Evolutionary conservation across 169 alveolate genomes (phyloP).

Genomic region (Plasmodium adleri): DNA sequence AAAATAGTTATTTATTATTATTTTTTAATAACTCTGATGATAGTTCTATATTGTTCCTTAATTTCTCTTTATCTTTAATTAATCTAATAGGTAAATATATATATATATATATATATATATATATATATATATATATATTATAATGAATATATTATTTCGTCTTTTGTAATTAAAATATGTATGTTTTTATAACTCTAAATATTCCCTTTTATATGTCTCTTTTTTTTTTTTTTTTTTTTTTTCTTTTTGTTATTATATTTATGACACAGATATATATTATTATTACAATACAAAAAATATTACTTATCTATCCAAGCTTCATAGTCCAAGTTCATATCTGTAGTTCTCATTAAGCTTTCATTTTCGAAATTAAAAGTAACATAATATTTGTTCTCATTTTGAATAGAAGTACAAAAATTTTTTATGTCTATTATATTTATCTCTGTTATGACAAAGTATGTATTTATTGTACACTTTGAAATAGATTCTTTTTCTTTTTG

Average conservation of each 20-base stretch:
- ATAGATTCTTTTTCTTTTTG: conserved; percentile 51
- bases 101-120: neutral
- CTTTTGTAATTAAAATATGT: conserved; percentile 5
- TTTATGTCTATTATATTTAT: neutral
- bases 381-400: conserved; percentile 38
- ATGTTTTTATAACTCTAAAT: neutral
- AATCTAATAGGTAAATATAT: conserved; percentile 19
- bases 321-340: conserved; percentile 61
- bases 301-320: conserved; percentile 78
- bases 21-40: conserved; percentile 66
- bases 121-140: neutral
- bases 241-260: conserved; percentile 4
- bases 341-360: conserved; percentile 47
- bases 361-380: conserved; percentile 67
- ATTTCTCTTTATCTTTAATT: conserved; percentile 62
- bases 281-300: neutral
- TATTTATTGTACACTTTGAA: conserved; percentile 45
- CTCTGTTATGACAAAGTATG: conserved; percentile 50
- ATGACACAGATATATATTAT: neutral
- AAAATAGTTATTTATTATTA: neutral
- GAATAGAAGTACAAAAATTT: neutral
- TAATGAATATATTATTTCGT: neutral
- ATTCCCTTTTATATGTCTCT: neutral
- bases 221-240: neutral
- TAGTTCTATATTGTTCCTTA: conserved; percentile 48